Evolutionary conservation across 139 green algal species (phyloP), one percentile per base, ranked within the genome.

Genomic region (Deuterostichococcus epilithicus): DNA sequence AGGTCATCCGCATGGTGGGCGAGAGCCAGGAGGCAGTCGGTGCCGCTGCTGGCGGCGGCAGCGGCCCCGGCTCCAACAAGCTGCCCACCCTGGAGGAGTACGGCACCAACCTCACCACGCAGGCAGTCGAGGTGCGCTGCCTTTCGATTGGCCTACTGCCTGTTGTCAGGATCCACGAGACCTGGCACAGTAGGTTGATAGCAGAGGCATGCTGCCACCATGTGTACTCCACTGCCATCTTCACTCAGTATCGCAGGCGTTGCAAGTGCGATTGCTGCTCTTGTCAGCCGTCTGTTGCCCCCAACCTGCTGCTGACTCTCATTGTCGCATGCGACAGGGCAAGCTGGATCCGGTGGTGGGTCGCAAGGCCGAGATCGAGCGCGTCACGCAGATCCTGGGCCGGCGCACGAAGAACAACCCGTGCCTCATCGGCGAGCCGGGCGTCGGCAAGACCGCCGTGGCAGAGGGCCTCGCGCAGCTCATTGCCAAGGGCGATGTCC

Each of bases 1-100:
- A 96, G 88, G 96, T 99, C 8, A 98, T 99, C 77, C 92, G 96
- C 80, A 99, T 99, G 96, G 96, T 99, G 23, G 96, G 96, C 38
- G 96, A 99, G 90, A 93, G 83, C 84, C 92, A 97, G 85, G 96
- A 99, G 87, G 86, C 93, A 22, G 94, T 99, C 36, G 94, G 91
- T 58, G 90, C 92, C 28, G 88, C 93, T 70, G 94, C 92, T 6
- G 93, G 95, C 34, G 89, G 90, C 68, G 90, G 87, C 47, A 80
- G 84, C 28, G 76, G 68, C 39, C 72, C 75, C 28, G 92, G 93
- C 78, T 90, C 80, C 77, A 98, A 96, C 91, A 99, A 99, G 93
- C 97, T 92, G 78, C 96, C 96, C 34, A 99, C 96, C 4, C 86
- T 99, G 71, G 93, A 98, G 85, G 96, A 99, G 88, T 99, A 98